Evolutionary conservation across 2,329 filamentous ascomycete genomes (phyloP).

Genomic region (Sclerotinia sclerotiorum): DNA sequence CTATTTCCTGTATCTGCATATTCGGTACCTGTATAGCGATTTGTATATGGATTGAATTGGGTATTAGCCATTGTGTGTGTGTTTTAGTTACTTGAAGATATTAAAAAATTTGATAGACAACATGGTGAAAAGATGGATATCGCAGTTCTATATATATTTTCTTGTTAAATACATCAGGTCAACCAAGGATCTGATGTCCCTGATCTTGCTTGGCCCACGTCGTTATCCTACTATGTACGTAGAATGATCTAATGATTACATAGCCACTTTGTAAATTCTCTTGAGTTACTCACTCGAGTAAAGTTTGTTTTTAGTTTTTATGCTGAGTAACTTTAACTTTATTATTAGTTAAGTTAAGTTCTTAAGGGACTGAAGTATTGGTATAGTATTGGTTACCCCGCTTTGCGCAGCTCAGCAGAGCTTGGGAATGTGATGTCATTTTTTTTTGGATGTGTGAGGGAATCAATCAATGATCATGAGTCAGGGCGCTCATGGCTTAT

Average conservation of each 20-base stretch:
- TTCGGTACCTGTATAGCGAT: neutral
- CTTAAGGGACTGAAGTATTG: neutral
- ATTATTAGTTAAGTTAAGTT: neutral
- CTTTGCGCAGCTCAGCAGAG: neutral
- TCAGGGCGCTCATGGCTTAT: no score
- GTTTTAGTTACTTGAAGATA: neutral
- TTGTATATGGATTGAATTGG: neutral
- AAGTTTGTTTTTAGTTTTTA: neutral
- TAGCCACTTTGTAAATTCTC: no score
- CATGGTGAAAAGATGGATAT: no score
- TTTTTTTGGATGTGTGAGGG: neutral
- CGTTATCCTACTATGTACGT: no score
- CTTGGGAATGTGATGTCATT: neutral
- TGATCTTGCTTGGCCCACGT: no score
- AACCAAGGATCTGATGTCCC: no score
- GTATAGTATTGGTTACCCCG: neutral
- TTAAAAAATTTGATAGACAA: no score
- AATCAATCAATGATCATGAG: neutral
- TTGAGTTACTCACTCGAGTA: no score
- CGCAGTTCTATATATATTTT: no score
- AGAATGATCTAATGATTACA: no score
- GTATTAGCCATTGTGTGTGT: neutral
- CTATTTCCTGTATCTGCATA: slow-evolving; percentile 1
- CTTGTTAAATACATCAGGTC: no score
- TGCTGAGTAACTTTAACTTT: no score